Conservation (phyloP, 169 alveolate species). For the Plasmodium adleri region DNA sequence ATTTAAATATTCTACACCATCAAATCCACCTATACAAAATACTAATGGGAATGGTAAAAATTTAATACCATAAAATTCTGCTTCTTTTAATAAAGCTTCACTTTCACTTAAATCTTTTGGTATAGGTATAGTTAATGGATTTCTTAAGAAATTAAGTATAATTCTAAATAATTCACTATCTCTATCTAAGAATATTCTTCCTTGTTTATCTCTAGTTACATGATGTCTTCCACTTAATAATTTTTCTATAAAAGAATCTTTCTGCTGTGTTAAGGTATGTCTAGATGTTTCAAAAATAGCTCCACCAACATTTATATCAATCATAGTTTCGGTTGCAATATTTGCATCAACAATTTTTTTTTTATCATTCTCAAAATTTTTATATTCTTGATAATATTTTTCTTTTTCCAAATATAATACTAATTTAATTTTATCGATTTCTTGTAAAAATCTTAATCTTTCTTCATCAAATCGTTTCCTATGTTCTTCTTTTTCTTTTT, state of each 20-base stretch:
- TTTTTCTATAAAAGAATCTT: slow-evolving; percentile 85
- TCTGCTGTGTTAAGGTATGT: slow-evolving; percentile 87
- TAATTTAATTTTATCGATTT: slow-evolving; percentile 84
- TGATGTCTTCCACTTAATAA: slow-evolving; percentile 88
- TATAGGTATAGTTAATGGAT: slow-evolving; percentile 84
- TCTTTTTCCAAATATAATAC: slow-evolving; percentile 84
- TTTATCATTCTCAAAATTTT: slow-evolving; percentile 86
- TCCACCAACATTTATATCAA: slow-evolving; percentile 91
- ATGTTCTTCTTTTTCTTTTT: slow-evolving; percentile 90
- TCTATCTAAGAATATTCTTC: slow-evolving; percentile 90
- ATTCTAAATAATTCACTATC: slow-evolving; percentile 89
- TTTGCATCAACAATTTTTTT: slow-evolving; percentile 85
- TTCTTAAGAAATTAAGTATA: slow-evolving; percentile 88
- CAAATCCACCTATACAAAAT: slow-evolving; percentile 89
- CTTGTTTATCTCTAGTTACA: slow-evolving; percentile 88
- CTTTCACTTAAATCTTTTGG: slow-evolving; percentile 90
- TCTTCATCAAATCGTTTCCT: slow-evolving; percentile 88
- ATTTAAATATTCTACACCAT: slow-evolving; percentile 86
- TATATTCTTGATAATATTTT: slow-evolving; percentile 80
- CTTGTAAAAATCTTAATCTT: slow-evolving; percentile 84
- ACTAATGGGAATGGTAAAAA: slow-evolving; percentile 91
- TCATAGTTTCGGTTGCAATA: slow-evolving; percentile 90
- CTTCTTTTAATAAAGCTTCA: slow-evolving; percentile 85
- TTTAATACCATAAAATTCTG: slow-evolving; percentile 86
- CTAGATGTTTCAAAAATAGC: slow-evolving; percentile 90